These are phyloP conservation scores for Rubia yunnanensis DNA, from an alignment of 257 asterid genomes.

Conservation along the genomic window DNA sequence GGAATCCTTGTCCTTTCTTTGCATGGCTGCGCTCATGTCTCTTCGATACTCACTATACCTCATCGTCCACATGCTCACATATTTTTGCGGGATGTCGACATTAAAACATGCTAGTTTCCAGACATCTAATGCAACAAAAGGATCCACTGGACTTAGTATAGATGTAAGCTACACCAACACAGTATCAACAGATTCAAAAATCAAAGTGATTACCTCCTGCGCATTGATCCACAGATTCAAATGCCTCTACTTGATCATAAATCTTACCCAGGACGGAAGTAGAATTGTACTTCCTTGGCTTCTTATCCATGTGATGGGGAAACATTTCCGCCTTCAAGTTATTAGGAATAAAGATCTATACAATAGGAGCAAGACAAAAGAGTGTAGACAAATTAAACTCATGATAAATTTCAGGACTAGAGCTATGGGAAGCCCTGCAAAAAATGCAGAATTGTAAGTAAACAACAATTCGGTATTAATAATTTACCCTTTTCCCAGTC, in stretches of 20 bases:
- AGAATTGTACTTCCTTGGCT: slow-evolving; percentile 32
- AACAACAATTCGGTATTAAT: background rate
- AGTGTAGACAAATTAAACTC: background rate
- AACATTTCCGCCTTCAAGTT: slow-evolving; percentile 36
- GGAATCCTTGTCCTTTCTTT: slow-evolving; percentile 16
- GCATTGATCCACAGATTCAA: slow-evolving; percentile 17
- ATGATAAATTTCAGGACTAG: background rate
- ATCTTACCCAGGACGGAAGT: slow-evolving; percentile 56
- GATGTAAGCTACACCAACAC: background rate
- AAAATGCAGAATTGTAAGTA: background rate
- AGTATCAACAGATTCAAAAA: background rate
- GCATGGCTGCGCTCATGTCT: slow-evolving; percentile 43
- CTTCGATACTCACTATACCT: slow-evolving; percentile 34
- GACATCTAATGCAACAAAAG: slow-evolving; percentile 29
- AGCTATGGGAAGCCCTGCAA: background rate
- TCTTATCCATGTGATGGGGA: slow-evolving; percentile 67
- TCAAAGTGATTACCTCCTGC: slow-evolving; percentile 25
- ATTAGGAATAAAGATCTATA: slow-evolving; percentile 43
- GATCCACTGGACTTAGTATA: background rate
- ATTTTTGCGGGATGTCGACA: slow-evolving; percentile 17
- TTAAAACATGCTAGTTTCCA: slow-evolving; percentile 45
- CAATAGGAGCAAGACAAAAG: slow-evolving; percentile 6
- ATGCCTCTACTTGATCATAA: slow-evolving; percentile 31
- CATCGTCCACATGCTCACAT: slow-evolving; percentile 28
- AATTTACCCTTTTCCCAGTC: slow-evolving; percentile 67